Percentiles rank a stretch among this genome's conserved stretches.
These are phyloP conservation scores for Picea engelmannii DNA, from an alignment of 83 land plant species.

Conservation along the genomic window DNA sequence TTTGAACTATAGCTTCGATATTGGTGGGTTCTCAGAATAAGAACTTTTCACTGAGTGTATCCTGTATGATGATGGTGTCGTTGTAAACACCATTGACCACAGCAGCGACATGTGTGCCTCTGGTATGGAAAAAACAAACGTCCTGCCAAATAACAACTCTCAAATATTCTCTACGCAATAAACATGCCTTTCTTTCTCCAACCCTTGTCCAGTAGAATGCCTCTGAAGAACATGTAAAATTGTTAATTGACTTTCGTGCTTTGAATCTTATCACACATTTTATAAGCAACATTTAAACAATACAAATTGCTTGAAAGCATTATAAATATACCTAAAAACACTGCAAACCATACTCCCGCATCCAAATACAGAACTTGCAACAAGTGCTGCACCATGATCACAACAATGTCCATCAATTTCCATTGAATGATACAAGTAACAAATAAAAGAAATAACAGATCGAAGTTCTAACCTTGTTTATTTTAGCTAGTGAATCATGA, in stretches of 20 bases:
- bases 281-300: no score
- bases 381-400: neutral
- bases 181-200: slow-evolving; percentile 61
- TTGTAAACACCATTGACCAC: slow-evolving; percentile 57
- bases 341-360: neutral
- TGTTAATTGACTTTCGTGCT: neutral
- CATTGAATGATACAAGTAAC: no score
- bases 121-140: slow-evolving; percentile 49
- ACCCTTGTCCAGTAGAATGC: slow-evolving; percentile 70
- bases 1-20: neutral
- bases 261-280: neutral
- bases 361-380: neutral
- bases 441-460: no score
- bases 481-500: slow-evolving; percentile 6
- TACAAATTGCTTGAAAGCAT: neutral
- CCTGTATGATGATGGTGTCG: slow-evolving; percentile 59
- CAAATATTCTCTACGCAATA: slow-evolving; percentile 48
- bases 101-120: slow-evolving; percentile 34
- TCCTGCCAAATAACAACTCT: slow-evolving; percentile 65
- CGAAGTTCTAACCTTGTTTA: slow-evolving; percentile 25
- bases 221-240: slow-evolving; percentile 26
- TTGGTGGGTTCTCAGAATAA: slow-evolving; percentile 8
- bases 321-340: slow-evolving; percentile 1
- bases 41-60: slow-evolving; percentile 72
- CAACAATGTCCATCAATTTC: no score